phyloP scores from a whole-genome alignment of 768 basidiomycete genomes.

The Phylloporus arenicola region DNA sequence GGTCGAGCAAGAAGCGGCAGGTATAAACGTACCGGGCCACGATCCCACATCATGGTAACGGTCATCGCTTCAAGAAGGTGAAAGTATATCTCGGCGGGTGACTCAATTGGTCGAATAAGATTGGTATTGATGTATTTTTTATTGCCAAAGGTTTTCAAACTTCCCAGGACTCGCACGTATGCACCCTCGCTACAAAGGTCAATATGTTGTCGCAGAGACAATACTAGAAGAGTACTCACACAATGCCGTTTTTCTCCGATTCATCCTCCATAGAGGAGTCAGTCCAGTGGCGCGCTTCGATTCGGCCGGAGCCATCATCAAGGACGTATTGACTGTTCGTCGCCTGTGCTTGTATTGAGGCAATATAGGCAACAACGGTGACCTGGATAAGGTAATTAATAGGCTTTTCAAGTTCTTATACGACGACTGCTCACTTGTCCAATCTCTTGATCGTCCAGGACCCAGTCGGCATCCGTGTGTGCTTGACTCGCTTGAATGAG shows the following conservation, averaged over 20 bases:
- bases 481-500: conserved; percentile 71
- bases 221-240: conserved; percentile 28
- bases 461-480: conserved; percentile 86
- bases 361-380: conserved; percentile 69
- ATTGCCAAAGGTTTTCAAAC: conserved; percentile 73
- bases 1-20: background rate
- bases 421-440: conserved; percentile 54
- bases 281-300: conserved; percentile 80
- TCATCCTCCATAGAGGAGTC: conserved; percentile 60
- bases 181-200: conserved; percentile 51
- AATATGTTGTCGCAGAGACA: background rate
- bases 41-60: conserved; percentile 59
- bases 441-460: conserved; percentile 72
- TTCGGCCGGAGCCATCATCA: conserved; percentile 80
- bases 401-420: conserved; percentile 1
- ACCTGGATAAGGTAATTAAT: conserved; percentile 39
- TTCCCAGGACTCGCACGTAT: conserved; percentile 78
- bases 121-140: conserved; percentile 80
- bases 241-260: conserved; percentile 43
- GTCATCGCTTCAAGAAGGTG: conserved; percentile 74
- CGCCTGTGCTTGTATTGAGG: conserved; percentile 59
- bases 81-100: conserved; percentile 75
- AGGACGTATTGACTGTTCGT: conserved; percentile 79
- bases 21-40: conserved; percentile 52
- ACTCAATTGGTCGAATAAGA: conserved; percentile 62